These are phyloP conservation scores for Apostasia shenzhenica DNA, from an alignment of 106 monocot species.

Conservation along the genomic window DNA sequence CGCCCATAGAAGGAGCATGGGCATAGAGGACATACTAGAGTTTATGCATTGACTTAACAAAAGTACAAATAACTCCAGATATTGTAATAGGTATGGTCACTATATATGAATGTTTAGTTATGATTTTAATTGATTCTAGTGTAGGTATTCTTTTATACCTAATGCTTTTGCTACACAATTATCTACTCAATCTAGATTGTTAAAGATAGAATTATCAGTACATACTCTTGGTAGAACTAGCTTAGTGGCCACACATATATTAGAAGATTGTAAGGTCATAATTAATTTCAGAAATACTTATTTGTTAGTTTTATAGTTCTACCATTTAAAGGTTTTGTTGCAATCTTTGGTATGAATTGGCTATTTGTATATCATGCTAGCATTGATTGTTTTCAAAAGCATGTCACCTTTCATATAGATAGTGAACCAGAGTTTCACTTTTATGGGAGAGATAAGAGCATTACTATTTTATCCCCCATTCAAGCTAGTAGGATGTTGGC, in stretches of 20 bases:
- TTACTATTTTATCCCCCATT: no score
- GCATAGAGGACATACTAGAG: neutral
- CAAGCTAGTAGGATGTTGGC: no score
- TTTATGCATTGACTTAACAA: neutral
- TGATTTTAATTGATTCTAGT: neutral
- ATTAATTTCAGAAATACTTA: no score
- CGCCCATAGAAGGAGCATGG: neutral
- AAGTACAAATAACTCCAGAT: neutral
- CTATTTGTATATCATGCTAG: neutral
- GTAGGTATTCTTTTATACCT: neutral
- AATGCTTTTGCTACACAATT: neutral
- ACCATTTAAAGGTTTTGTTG: neutral
- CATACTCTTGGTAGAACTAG: neutral
- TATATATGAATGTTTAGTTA: neutral
- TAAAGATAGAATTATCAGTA: neutral
- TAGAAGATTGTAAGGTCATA: no score
- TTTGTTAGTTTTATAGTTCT: neutral
- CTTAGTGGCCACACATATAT: neutral
- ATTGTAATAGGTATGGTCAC: neutral
- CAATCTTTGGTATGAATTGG: neutral
- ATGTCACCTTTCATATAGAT: neutral
- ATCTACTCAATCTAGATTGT: neutral
- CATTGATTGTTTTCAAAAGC: neutral
- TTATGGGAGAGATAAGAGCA: neutral
- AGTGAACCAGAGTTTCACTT: neutral